Conservation (phyloP, 2,329 filamentous ascomycete species). For the Exophiala dermatitidis region DNA sequence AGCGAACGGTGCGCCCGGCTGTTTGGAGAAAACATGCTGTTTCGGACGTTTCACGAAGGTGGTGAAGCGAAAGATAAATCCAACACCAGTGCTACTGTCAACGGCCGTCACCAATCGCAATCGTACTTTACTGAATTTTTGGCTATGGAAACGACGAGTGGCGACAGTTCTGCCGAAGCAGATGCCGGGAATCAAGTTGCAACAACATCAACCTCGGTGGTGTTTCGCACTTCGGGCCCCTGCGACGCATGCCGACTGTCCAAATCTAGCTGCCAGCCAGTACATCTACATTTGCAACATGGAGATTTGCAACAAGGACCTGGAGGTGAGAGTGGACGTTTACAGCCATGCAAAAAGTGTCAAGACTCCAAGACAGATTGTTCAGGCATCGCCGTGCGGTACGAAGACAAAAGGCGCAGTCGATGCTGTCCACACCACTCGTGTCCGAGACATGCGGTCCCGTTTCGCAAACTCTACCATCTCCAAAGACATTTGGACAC, state of each 20-base stretch:
- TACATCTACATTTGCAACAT: not conserved
- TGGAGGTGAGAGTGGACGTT: not conserved
- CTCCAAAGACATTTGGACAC: conserved; percentile 20
- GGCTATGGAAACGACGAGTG: conserved; percentile 10
- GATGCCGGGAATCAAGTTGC: not conserved
- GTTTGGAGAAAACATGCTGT: conserved; percentile 64
- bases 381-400: conserved; percentile 13
- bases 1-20: conserved; percentile 66
- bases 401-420: not conserved
- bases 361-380: conserved; percentile 1
- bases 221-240: conserved; percentile 12
- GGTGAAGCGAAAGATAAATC: not conserved
- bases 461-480: conserved; percentile 21
- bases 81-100: too few species aligned
- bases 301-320: not conserved
- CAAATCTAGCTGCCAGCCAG: conserved; percentile 8
- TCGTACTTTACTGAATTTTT: conserved; percentile 18
- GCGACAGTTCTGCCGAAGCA: conserved; percentile 1
- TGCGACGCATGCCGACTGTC: conserved; percentile 8
- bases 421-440: conserved; percentile 18
- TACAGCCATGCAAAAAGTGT: conserved; percentile 11
- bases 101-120: not conserved
- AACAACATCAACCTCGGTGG: not conserved
- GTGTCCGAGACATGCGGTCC: conserved; percentile 19
- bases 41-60: conserved; percentile 51